Evolutionary conservation across 2,329 filamentous ascomycete genomes (phyloP).

Genomic region (Clonostachys byssicola): DNA sequence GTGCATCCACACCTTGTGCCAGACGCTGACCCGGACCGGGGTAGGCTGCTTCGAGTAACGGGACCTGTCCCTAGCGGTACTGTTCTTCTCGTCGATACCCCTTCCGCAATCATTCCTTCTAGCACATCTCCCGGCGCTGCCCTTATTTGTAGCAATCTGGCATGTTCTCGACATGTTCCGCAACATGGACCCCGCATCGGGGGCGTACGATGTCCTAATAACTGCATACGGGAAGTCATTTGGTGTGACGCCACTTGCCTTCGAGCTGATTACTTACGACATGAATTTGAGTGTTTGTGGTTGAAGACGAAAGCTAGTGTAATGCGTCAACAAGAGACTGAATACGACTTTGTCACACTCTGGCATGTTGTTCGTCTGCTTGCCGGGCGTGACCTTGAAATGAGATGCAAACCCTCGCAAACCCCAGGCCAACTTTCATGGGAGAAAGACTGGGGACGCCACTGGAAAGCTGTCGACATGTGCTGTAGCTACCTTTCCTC

Average conservation of each 20-base stretch:
- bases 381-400: conserved; percentile 13
- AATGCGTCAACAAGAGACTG: conserved; percentile 9
- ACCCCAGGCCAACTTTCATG: neutral
- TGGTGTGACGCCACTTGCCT: conserved; percentile 16
- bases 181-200: conserved; percentile 1
- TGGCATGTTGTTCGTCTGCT: conserved; percentile 20
- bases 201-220: conserved; percentile 8
- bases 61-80: conserved; percentile 14
- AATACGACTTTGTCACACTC: conserved; percentile 18
- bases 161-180: conserved; percentile 12
- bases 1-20: conserved; percentile 13
- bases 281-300: conserved; percentile 18
- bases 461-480: conserved; percentile 14
- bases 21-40: conserved; percentile 14
- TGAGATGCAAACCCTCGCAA: neutral
- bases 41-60: conserved; percentile 14
- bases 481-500: conserved; percentile 19
- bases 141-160: conserved; percentile 17
- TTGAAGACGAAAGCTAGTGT: conserved; percentile 8
- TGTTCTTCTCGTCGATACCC: conserved; percentile 14
- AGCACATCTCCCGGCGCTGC: conserved; percentile 6
- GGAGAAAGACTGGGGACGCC: conserved; percentile 11
- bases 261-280: conserved; percentile 9
- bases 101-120: conserved; percentile 18
- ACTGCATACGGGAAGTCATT: conserved; percentile 13